Evolutionary conservation across 208 protist genomes (phyloP).

Genomic region (Porcisia deanei): DNA sequence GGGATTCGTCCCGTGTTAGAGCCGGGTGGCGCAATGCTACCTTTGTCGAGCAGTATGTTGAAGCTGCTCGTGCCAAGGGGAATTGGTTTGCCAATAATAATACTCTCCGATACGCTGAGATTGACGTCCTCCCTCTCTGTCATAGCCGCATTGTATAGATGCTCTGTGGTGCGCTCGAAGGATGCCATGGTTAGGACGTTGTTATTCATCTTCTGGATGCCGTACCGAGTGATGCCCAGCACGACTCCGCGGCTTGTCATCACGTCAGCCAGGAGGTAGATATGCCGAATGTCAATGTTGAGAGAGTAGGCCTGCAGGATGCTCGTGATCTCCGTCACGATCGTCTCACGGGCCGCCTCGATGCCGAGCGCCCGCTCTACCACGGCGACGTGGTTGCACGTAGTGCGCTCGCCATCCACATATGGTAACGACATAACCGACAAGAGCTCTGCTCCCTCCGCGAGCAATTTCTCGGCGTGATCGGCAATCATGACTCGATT

Average conservation of each 20-base stretch:
- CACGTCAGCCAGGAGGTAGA: conserved; percentile 98
- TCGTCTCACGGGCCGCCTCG: conserved; percentile 96
- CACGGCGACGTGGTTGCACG: conserved; percentile 98
- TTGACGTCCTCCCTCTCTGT: conserved; percentile 82
- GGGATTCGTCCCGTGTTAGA: conserved; percentile 19
- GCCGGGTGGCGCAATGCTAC: conserved; percentile 27
- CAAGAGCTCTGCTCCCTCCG: conserved; percentile 93
- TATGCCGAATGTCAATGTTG: conserved; percentile 97
- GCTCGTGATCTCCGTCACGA: conserved; percentile 97
- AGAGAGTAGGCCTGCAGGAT: conserved; percentile 97
- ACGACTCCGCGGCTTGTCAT: conserved; percentile 99
- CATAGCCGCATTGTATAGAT: conserved; percentile 98
- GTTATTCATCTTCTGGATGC: conserved; percentile 99
- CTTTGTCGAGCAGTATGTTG: conserved; percentile 64
- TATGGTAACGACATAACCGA: conserved; percentile 96
- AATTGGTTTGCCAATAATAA: conserved; percentile 98
- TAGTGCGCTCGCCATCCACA: conserved; percentile 89
- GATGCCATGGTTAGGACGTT: conserved; percentile 99
- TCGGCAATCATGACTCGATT: conserved; percentile 96
- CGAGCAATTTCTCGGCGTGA: conserved; percentile 78
- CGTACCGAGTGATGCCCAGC: conserved; percentile 99
- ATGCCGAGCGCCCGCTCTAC: conserved; percentile 97
- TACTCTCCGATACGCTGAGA: conserved; percentile 96
- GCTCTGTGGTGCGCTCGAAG: conserved; percentile 99
- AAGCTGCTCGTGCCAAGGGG: conserved; percentile 97